These are phyloP conservation scores for Clavulina sp. DNA, from an alignment of 768 basidiomycete species.

Conservation along the genomic window DNA sequence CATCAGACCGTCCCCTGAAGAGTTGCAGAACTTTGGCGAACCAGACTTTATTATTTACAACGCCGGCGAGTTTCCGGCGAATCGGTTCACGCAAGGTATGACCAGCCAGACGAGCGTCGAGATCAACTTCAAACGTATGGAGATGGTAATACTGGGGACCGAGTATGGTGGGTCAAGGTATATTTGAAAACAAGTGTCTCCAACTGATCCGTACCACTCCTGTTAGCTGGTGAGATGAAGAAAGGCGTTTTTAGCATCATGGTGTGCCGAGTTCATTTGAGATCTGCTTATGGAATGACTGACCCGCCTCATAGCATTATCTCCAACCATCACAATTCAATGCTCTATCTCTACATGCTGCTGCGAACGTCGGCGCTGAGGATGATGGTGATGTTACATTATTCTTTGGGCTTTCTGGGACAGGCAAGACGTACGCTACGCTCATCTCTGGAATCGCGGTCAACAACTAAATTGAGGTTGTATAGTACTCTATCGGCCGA, in stretches of 20 bases:
- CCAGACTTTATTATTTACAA: slow-evolving; percentile 99
- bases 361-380: slow-evolving; percentile 85
- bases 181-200: neutral
- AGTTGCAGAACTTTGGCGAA: slow-evolving; percentile 86
- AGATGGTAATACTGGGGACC: slow-evolving; percentile 99
- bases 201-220: neutral
- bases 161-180: slow-evolving; percentile 36
- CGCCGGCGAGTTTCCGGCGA: slow-evolving; percentile 98
- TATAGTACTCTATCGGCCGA: slow-evolving; percentile 77
- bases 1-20: slow-evolving; percentile 90
- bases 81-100: slow-evolving; percentile 60
- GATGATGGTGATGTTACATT: slow-evolving; percentile 87
- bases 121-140: slow-evolving; percentile 99
- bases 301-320: slow-evolving; percentile 47
- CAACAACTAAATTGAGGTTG: no score
- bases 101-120: slow-evolving; percentile 47
- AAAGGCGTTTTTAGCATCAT: slow-evolving; percentile 99
- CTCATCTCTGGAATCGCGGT: neutral
- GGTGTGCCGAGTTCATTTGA: neutral
- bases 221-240: slow-evolving; percentile 97
- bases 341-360: slow-evolving; percentile 93
- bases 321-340: slow-evolving; percentile 97
- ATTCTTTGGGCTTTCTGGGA: slow-evolving; percentile 97
- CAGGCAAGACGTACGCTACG: slow-evolving; percentile 62
- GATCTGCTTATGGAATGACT: neutral